phyloP scores from a whole-genome alignment of 129 eudicot genomes.

The Flaveria bidentis region DNA sequence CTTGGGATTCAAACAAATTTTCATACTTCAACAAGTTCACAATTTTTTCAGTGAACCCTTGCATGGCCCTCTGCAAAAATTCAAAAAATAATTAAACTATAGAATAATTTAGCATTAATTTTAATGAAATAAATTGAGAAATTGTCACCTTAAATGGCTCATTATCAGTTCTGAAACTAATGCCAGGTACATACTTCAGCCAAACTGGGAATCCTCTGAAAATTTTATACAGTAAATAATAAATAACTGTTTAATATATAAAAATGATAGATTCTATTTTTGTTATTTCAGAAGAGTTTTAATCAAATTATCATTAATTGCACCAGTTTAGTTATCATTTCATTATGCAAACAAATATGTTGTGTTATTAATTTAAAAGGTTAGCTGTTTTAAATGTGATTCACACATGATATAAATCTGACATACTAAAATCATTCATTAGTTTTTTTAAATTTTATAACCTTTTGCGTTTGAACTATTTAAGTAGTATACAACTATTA shows the following conservation, averaged over 20 bases:
- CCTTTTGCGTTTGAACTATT: background rate
- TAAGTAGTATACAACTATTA: background rate
- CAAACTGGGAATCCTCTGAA: constrained; percentile 90
- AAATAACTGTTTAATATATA: background rate
- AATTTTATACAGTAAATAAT: constrained; percentile 12
- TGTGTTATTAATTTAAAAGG: background rate
- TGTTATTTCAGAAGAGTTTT: background rate
- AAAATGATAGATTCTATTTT: constrained; percentile 5
- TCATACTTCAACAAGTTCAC: constrained; percentile 73
- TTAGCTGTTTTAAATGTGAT: background rate
- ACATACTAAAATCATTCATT: background rate
- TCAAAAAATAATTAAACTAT: background rate
- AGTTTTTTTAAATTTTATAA: background rate
- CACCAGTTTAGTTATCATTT: constrained; percentile 3
- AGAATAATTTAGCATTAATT: constrained; percentile 1
- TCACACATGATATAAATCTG: background rate
- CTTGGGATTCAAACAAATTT: constrained; percentile 72
- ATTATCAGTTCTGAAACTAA: constrained; percentile 84
- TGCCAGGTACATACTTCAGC: constrained; percentile 82
- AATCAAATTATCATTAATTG: background rate
- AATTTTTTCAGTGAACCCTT: constrained; percentile 69
- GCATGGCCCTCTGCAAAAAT: constrained; percentile 69
- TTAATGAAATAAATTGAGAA: background rate
- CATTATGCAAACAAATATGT: background rate
- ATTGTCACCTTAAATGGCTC: constrained; percentile 79